A percentile compares a stretch with the other conserved stretches of the same genome.
Conservation (phyloP, 2,329 filamentous ascomycete species). For the Alternaria infectoria region DNA sequence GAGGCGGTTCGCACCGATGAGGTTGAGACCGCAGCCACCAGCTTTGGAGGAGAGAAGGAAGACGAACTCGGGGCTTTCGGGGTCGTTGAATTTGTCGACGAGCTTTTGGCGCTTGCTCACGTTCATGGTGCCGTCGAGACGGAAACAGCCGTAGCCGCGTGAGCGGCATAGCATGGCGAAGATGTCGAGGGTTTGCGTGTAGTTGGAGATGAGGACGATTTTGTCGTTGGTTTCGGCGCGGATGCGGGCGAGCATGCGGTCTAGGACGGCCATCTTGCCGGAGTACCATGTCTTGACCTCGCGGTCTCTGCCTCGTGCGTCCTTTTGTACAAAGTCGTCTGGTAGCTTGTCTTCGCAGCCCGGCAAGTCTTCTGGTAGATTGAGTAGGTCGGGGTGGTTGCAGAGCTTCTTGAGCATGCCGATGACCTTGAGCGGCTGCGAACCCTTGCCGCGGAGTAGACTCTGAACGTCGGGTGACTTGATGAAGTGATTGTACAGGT, state of each 20-base stretch:
- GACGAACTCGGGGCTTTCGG: slow-evolving; percentile 85
- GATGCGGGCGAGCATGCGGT: slow-evolving; percentile 95
- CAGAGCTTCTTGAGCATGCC: slow-evolving; percentile 97
- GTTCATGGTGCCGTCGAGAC: slow-evolving; percentile 96
- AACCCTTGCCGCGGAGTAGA: slow-evolving; percentile 89
- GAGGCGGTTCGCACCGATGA: slow-evolving; percentile 92
- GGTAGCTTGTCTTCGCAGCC: slow-evolving; percentile 84
- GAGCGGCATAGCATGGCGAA: slow-evolving; percentile 90
- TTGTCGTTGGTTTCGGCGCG: slow-evolving; percentile 97
- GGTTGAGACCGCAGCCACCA: slow-evolving; percentile 92
- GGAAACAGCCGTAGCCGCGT: slow-evolving; percentile 82
- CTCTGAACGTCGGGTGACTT: slow-evolving; percentile 93
- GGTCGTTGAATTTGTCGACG: slow-evolving; percentile 97
- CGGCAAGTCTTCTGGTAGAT: slow-evolving; percentile 81
- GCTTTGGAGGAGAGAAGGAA: slow-evolving; percentile 98
- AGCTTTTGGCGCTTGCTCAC: slow-evolving; percentile 96
- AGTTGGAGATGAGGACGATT: slow-evolving; percentile 98
- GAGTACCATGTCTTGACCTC: slow-evolving; percentile 96
- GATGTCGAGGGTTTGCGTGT: slow-evolving; percentile 93
- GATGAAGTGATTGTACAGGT: slow-evolving; percentile 96
- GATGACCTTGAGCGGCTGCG: slow-evolving; percentile 95
- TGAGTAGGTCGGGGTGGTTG: slow-evolving; percentile 94
- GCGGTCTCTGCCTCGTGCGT: slow-evolving; percentile 83
- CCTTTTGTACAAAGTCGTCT: slow-evolving; percentile 86
- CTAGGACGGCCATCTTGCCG: slow-evolving; percentile 98